Evolutionary conservation across 495 filamentous ascomycete species (phyloP).

Genomic region (Xylaria intraflava): DNA sequence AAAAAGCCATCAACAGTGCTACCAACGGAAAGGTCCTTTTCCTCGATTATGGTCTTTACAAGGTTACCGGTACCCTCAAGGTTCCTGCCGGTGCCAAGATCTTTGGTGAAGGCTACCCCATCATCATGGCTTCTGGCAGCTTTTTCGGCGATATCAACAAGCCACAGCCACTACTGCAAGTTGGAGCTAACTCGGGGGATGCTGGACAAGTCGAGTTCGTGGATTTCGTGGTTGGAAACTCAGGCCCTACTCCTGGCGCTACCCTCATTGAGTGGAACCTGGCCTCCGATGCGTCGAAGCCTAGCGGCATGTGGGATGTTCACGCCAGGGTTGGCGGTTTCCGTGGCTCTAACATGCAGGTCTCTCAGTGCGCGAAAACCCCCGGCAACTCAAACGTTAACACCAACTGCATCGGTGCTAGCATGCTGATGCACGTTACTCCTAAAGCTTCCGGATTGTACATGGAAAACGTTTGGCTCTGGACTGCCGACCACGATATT

Average conservation of each 20-base stretch:
- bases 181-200: conserved; percentile 69
- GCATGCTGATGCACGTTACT: conserved; percentile 77
- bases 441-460: conserved; percentile 57
- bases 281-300: conserved; percentile 45
- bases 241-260: conserved; percentile 60
- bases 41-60: conserved; percentile 54
- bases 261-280: conserved; percentile 73
- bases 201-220: conserved; percentile 69
- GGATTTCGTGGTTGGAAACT: conserved; percentile 70
- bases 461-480: conserved; percentile 88
- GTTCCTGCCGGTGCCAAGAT: conserved; percentile 59
- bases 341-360: conserved; percentile 68
- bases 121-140: conserved; percentile 73
- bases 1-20: conserved; percentile 48
- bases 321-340: conserved; percentile 80
- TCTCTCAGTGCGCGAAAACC: conserved; percentile 62
- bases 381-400: conserved; percentile 49
- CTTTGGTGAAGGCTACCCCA: conserved; percentile 78
- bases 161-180: conserved; percentile 62
- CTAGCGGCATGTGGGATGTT: conserved; percentile 82
- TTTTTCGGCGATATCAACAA: conserved; percentile 64
- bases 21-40: conserved; percentile 54
- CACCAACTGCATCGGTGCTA: conserved; percentile 59
- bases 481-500: conserved; percentile 90
- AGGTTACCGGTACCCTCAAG: conserved; percentile 59